Base-by-base conservation (phyloP, 2,329 filamentous ascomycete genomes). In the Fusarium liriodendri region DNA sequence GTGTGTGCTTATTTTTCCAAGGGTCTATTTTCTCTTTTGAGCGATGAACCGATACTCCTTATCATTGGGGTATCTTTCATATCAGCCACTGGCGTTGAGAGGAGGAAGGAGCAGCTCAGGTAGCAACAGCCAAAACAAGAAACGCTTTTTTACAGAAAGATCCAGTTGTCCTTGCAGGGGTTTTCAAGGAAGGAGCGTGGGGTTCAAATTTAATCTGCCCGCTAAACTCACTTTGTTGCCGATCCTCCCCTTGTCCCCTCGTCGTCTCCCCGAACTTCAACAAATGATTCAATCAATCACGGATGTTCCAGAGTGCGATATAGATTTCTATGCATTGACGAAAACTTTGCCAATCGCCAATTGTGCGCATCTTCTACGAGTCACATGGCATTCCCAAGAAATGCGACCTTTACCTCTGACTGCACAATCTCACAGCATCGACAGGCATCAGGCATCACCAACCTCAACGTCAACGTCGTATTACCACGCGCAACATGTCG, bases 1-100 rank as follows among this genome's bases (percentile, higher is more conserved):
- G 66, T 73, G 54, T 63, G 45, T 62, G 42, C 69, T 72, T 69
- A 52, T 52, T 52, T 52, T 25, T 16, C 10, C 25, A 52, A 52
- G 22, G 42, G 25, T 52, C 25, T 50, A 11, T 29, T 25, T 29
- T 25, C 25, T 50, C 14, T n/a, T 50, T 50, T 50, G 25, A n/a
- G 9, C 18, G 25, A 50, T 10, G 9, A 3, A 16, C 16, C 3
- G 10, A 25, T n/a, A 18, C 25, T n/a, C 10, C 16, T 52, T 52
- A 52, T 52, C 47, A 29, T 29, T n/a, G 16, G 25, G 9, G 16
- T n/a, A 13, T 29, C 45, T 52, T n/a, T 4, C 42, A 47, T 27
- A 25, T 47, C 22, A 27, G 8, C 42, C 25, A 29, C 11, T 29
- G 16, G 5, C 22, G 18, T 27, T 52, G 25, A n/a, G 10, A 13